These are phyloP conservation scores for Psilocybe azurescens DNA, from an alignment of 768 basidiomycete genomes.

Conservation along the genomic window DNA sequence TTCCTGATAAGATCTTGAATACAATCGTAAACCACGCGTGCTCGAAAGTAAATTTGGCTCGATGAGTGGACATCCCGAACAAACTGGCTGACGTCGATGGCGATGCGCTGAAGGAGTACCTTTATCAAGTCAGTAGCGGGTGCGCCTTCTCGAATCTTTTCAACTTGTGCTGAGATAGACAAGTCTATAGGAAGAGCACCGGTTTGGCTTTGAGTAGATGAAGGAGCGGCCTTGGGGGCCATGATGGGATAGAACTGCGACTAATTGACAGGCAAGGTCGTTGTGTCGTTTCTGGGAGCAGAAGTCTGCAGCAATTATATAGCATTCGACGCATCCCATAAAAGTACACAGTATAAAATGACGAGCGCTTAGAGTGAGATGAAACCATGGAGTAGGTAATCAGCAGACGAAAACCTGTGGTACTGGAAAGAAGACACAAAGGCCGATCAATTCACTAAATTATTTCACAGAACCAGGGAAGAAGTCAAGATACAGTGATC, in stretches of 20 bases:
- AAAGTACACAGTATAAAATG: background rate
- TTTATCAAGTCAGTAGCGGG: conserved; percentile 26
- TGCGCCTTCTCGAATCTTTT: conserved; percentile 10
- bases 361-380: background rate
- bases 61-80: conserved; percentile 23
- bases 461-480: background rate
- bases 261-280: background rate
- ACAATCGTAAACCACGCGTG: conserved; percentile 24
- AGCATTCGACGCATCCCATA: background rate
- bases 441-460: background rate
- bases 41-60: conserved; percentile 18
- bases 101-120: conserved; percentile 23
- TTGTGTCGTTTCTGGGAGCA: background rate
- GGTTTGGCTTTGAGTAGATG: background rate
- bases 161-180: conserved; percentile 11
- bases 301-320: background rate
- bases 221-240: background rate
- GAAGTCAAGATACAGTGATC: background rate
- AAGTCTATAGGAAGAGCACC: conserved; percentile 3
- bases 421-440: background rate
- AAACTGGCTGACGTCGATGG: conserved; percentile 17
- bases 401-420: background rate
- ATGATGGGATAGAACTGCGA: background rate
- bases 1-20: conserved; percentile 25
- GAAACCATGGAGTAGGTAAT: background rate